Base-by-base conservation (phyloP, 352 stramenopile species). In the Phytophthora constricta region DNA sequence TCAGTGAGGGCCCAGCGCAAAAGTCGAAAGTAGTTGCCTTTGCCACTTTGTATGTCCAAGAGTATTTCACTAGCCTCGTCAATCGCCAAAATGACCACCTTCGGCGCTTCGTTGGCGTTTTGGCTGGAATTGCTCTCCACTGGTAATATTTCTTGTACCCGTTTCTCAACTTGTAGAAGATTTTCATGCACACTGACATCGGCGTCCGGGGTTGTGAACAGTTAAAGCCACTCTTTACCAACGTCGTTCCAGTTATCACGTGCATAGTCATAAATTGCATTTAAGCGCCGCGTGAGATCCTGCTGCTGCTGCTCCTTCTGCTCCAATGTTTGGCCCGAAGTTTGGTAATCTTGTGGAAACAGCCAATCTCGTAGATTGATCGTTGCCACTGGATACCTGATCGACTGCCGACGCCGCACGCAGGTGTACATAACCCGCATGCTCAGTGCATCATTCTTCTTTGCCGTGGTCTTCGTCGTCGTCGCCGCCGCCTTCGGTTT, bases 61-160 rank as follows among this genome's bases (percentile, higher is more conserved):
- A n/a, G n/a, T n/a, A n/a, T n/a, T 25, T 26, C 17, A 22, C 55
- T 55, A 8, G 45, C 55, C 33, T 54, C 55, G 42, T 62, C 55
- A 14, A 62, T 28, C 0, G 28, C 43, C 19, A 62, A 45, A 14
- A 62, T 25, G 26, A 62, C 26, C 23, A 62, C 14, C 46, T 17
- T 43, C 17, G 26, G 13, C 31, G 31, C 13, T 13, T 11, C 31
- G 13, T 37, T 11, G 31, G n/a, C n/a, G n/a, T n/a, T n/a, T n/a
- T n/a, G n/a, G n/a, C n/a, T n/a, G n/a, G n/a, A n/a, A n/a, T 37
- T 11, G 7, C 31, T 37, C 31, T 37, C 13, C 31, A 37, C 7
- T 37, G 31, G 31, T 11, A 37, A 7, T 37, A 11, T 0, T 37
- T n/a, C 7, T 37, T 37, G 7, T 11, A 7, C 31, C 31, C 31